phyloP scores from a whole-genome alignment of 202 grass and related monocot genomes.

The Bolboschoenoplectus hybrid region DNA sequence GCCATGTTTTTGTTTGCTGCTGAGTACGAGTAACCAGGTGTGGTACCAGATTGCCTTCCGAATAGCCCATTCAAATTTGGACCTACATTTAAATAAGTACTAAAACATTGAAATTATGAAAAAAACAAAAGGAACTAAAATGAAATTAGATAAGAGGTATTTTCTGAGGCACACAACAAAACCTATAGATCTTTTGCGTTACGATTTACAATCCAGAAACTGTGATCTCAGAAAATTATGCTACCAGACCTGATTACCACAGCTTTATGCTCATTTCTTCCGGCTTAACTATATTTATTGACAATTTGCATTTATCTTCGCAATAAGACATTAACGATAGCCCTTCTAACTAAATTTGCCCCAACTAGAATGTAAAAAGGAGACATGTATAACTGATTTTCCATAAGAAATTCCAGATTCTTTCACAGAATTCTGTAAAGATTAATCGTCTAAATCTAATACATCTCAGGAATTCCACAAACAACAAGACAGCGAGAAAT shows the following conservation, averaged over 20 bases:
- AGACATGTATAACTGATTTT: not conserved
- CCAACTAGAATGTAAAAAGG: not conserved
- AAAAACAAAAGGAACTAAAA: not conserved
- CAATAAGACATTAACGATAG: not conserved
- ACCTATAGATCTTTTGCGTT: not conserved
- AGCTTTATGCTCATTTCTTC: not conserved
- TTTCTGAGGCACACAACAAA: not conserved
- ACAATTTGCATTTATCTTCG: not conserved
- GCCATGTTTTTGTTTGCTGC: constrained; percentile 79
- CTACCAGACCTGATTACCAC: not conserved
- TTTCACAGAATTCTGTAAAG: no score
- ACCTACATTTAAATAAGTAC: constrained; percentile 42
- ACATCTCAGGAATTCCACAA: not conserved
- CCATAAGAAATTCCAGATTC: not conserved
- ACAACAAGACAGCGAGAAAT: not conserved
- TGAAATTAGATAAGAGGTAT: not conserved
- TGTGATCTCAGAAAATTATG: not conserved
- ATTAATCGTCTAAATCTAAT: not conserved
- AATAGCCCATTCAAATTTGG: constrained; percentile 90
- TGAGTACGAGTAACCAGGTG: constrained; percentile 77
- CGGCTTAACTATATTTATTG: not conserved
- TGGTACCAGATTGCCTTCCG: constrained; percentile 82
- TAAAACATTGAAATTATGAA: not conserved
- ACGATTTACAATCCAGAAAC: not conserved
- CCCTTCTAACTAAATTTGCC: not conserved